Evolutionary conservation across 2,329 filamentous ascomycete species (phyloP).

Genomic region (Xylariales sp.): DNA sequence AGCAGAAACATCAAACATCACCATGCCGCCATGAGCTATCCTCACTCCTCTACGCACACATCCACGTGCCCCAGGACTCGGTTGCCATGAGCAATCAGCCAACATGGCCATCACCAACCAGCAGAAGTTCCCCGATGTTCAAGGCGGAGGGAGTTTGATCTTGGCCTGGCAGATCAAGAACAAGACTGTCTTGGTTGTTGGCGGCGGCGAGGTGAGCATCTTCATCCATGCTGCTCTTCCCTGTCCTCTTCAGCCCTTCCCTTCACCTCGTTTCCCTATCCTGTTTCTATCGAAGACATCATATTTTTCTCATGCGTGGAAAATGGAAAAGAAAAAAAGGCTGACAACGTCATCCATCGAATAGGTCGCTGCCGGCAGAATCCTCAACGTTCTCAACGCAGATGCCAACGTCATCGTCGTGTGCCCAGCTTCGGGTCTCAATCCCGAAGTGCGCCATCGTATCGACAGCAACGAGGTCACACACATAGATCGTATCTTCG

Average conservation of each 20-base stretch:
- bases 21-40: slow-evolving; percentile 24
- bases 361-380: slow-evolving; percentile 93
- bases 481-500: slow-evolving; percentile 85
- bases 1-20: slow-evolving; percentile 18
- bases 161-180: slow-evolving; percentile 94
- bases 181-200: slow-evolving; percentile 91
- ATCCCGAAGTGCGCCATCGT: slow-evolving; percentile 87
- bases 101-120: slow-evolving; percentile 28
- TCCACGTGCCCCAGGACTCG: slow-evolving; percentile 8
- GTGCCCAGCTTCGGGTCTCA: slow-evolving; percentile 81
- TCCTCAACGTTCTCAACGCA: slow-evolving; percentile 90
- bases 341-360: slow-evolving; percentile 27
- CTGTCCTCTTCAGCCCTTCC: not conserved
- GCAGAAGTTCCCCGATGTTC: slow-evolving; percentile 76
- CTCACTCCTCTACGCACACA: not conserved
- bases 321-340: not conserved
- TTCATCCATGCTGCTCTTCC: not conserved
- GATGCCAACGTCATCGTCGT: slow-evolving; percentile 91
- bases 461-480: slow-evolving; percentile 79
- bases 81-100: slow-evolving; percentile 26
- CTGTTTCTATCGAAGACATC: not conserved
- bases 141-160: slow-evolving; percentile 92
- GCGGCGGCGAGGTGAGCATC: slow-evolving; percentile 87
- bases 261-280: not conserved
- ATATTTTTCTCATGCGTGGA: not conserved